Percentiles rank a stretch among this genome's conserved stretches.
Conservation (phyloP, 2,329 filamentous ascomycete genomes). For the Microsporum ferrugineum region DNA sequence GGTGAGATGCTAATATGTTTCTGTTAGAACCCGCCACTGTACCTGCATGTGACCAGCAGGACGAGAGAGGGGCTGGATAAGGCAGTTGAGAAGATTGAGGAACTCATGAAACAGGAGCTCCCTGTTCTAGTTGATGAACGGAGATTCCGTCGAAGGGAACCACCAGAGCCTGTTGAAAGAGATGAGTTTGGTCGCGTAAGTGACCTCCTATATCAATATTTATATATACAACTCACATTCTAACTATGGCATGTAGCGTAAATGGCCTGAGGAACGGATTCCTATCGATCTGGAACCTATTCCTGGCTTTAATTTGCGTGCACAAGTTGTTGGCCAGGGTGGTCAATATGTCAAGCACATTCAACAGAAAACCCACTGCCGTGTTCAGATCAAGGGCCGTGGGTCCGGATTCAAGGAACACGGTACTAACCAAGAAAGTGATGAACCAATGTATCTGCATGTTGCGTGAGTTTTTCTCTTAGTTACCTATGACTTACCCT, state of each 20-base stretch:
- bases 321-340: constrained; percentile 88
- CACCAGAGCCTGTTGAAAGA: constrained; percentile 64
- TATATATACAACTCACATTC: constrained; percentile 18
- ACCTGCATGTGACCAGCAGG: constrained; percentile 89
- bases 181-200: constrained; percentile 81
- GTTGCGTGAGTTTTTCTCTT: constrained; percentile 58
- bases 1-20: constrained; percentile 1
- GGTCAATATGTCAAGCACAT: constrained; percentile 98
- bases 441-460: constrained; percentile 93
- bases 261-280: constrained; percentile 97
- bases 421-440: constrained; percentile 76
- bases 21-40: constrained; percentile 73
- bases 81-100: constrained; percentile 78
- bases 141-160: constrained; percentile 73
- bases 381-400: constrained; percentile 95
- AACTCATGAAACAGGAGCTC: constrained; percentile 90
- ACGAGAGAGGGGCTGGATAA: constrained; percentile 82
- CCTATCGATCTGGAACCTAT: constrained; percentile 82
- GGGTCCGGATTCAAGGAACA: constrained; percentile 90
- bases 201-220: constrained; percentile 6
- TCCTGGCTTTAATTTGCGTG: constrained; percentile 87
- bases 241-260: constrained; percentile 50
- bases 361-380: constrained; percentile 85
- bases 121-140: constrained; percentile 92
- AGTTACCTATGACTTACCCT: neutral